phyloP scores from a whole-genome alignment of 148 eudicot genomes.

The Vaccinium vitisidaea region DNA sequence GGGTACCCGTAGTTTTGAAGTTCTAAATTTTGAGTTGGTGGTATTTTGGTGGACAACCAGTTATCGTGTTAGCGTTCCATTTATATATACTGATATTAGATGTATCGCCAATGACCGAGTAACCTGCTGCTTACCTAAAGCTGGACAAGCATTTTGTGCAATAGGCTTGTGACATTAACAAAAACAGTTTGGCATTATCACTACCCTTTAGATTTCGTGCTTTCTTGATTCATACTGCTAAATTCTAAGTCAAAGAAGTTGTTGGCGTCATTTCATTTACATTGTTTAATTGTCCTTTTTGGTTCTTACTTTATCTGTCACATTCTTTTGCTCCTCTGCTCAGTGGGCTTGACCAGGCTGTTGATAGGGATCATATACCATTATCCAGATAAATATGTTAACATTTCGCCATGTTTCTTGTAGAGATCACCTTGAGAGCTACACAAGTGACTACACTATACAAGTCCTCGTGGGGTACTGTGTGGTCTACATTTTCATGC shows the following conservation, averaged over 20 bases:
- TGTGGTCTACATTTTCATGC: conserved; percentile 94
- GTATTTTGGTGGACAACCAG: background rate
- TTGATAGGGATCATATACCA: background rate
- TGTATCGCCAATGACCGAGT: background rate
- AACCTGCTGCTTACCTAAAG: background rate
- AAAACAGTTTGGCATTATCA: too few species aligned
- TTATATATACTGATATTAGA: background rate
- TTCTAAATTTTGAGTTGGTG: background rate
- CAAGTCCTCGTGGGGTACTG: conserved; percentile 92
- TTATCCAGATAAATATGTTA: background rate
- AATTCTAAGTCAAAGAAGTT: background rate
- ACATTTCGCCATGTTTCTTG: conserved; percentile 12
- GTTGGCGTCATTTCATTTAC: background rate
- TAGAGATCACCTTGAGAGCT: conserved; percentile 89
- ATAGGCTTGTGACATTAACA: too few species aligned
- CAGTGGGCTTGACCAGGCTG: background rate
- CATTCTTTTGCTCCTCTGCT: background rate
- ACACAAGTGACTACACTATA: conserved; percentile 91
- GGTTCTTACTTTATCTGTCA: background rate
- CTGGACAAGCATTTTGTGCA: background rate
- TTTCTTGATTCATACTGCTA: background rate
- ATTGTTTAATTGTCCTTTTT: background rate
- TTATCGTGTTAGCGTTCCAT: background rate
- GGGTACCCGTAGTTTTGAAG: background rate
- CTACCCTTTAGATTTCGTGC: background rate